These are phyloP conservation scores for Pseudogymnoascus sp. DNA, from an alignment of 2,329 filamentous ascomycete genomes.

Conservation along the genomic window DNA sequence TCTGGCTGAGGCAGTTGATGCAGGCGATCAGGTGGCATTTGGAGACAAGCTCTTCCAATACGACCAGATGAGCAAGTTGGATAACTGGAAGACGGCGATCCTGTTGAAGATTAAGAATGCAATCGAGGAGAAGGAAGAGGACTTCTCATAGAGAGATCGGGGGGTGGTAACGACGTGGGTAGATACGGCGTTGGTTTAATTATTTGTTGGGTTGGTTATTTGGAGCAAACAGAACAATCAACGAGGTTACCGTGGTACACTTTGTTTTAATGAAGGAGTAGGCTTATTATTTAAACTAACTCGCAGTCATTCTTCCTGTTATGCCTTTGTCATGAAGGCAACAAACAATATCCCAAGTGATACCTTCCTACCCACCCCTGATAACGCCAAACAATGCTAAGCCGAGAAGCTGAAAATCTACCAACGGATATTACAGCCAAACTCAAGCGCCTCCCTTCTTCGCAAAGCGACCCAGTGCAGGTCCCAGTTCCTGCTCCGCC, in stretches of 20 bases:
- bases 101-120: constrained; percentile 74
- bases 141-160: constrained; percentile 52
- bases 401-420: background rate
- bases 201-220: constrained; percentile 27
- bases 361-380: background rate
- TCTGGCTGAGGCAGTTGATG: constrained; percentile 65
- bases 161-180: background rate
- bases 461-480: constrained; percentile 78
- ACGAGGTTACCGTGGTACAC: background rate
- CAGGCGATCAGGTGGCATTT: constrained; percentile 73
- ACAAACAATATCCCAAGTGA: constrained; percentile 1
- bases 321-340: constrained; percentile 1
- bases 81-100: constrained; percentile 94
- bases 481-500: constrained; percentile 67
- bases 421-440: background rate
- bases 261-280: constrained; percentile 1
- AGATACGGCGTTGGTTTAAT: background rate
- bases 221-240: constrained; percentile 7
- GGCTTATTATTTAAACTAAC: constrained; percentile 8
- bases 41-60: constrained; percentile 81
- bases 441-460: constrained; percentile 42
- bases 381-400: constrained; percentile 7
- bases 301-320: constrained; percentile 2
- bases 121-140: constrained; percentile 64
- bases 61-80: constrained; percentile 86